These are phyloP conservation scores for Globisporangium emineosum DNA, from an alignment of 352 stramenopile genomes.

Conservation along the genomic window DNA sequence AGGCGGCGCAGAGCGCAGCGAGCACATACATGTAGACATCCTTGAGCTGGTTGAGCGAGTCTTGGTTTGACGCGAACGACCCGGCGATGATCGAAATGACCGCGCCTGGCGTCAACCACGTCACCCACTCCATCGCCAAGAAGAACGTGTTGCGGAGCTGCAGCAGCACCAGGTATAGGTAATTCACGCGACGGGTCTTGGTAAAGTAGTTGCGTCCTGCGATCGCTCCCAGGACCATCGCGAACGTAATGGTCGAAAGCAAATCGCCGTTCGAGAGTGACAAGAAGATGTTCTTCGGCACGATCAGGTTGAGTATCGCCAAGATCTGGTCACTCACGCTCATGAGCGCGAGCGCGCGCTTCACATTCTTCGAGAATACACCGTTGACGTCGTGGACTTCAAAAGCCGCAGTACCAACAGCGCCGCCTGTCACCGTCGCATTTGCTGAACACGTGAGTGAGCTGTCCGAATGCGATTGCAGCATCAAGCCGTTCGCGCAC, in stretches of 20 bases:
- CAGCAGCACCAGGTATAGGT: constrained; percentile 60
- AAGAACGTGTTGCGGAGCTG: constrained; percentile 77
- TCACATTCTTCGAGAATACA: constrained; percentile 42
- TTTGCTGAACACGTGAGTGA: constrained; percentile 23
- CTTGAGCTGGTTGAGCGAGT: constrained; percentile 29
- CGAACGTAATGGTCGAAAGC: constrained; percentile 65
- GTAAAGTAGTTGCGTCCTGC: constrained; percentile 57
- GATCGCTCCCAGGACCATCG: constrained; percentile 60
- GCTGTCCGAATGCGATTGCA: constrained; percentile 18
- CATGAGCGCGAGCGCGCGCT: constrained; percentile 36
- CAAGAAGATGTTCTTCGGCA: constrained; percentile 63
- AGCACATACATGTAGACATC: constrained; percentile 58
- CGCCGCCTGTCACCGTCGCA: constrained; percentile 18
- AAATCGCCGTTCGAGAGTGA: constrained; percentile 48
- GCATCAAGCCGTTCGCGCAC: constrained; percentile 40
- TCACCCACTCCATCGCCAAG: constrained; percentile 64
- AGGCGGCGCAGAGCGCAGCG: constrained; percentile 29
- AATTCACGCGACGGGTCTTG: constrained; percentile 57
- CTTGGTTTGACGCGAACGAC: constrained; percentile 54
- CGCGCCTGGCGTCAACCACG: constrained; percentile 58
- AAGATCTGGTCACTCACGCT: constrained; percentile 62
- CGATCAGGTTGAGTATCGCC: constrained; percentile 49
- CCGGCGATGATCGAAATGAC: constrained; percentile 66
- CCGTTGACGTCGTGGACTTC: constrained; percentile 47
- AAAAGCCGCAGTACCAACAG: constrained; percentile 28